Base-by-base conservation (phyloP, 108 stramenopile species). In the Skeletonema costatum region DNA sequence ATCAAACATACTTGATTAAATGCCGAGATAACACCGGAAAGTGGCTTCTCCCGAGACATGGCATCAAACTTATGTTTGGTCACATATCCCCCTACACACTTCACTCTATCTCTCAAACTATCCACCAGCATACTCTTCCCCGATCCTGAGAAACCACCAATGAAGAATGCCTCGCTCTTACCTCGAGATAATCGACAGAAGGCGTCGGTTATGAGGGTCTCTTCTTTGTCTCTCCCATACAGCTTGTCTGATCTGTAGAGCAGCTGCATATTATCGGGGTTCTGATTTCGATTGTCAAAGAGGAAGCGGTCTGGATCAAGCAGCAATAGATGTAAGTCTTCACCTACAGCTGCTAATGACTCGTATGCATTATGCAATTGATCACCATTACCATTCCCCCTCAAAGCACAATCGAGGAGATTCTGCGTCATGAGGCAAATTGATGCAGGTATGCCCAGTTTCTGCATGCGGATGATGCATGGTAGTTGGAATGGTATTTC, bases 1-100 rank as follows among this genome's bases (percentile, higher is more conserved):
- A 65, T 53, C n/a, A 32, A 21, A 48, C 73, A 81, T 32, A 81
- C 32, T 2, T 81, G 68, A 36, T 81, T 69, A 32, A 81, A 81
- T 44, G 58, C 48, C 11, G 50, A 51, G 11, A 81, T 35, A 32
- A 81, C 63, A 60, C 60, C 80, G 0, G 53, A 60, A 25, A 81
- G 29, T 10, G 80, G 80, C 36, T 62, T 30, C 31, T 53, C 44
- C 11, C 41, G 70, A 14, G 73, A 56, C 30, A 64, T 67, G 32
- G 66, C 60, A 32, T 81, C 73, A 56, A 74, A 74, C 62, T 81
- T 74, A 30, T 65, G 61, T 13, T 50, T 50, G 2, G 74, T 42
- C 2, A 70, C 68, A 59, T 65, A 81, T 33, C 73, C 80, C 2
- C 73, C 80, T 5, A 63, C 67, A 10, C 51, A 60, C 31, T 58